Evolutionary conservation across 768 basidiomycete genomes (phyloP), one percentile per base, ranked within the genome.

Genomic region (button mushroom (Agaricus bisporus)): DNA sequence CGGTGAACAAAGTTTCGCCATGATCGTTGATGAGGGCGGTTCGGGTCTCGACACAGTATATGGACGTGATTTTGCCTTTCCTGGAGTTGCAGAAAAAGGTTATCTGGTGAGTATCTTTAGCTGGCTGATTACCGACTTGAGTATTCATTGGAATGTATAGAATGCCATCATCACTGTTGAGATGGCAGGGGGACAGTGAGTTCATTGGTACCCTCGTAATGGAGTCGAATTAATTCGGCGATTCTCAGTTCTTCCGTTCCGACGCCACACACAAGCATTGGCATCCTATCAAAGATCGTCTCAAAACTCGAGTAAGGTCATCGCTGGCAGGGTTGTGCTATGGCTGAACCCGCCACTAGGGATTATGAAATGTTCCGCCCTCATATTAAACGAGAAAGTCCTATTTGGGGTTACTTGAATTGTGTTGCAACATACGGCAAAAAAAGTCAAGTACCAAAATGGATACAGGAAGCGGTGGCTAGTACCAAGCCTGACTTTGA

Each of bases 1-100:
- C 54, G 68, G 68, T 0, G 51, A 63, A 41, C 52, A 66, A 45
- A 64, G 68, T 3, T 66, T 69, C 17, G 62, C 58, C 18, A 65
- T 69, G 66, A 65, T 69, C 29, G 63, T 69, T 1, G 68, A 69
- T 49, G 68, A 69, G 48, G 68, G 68, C 14, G 68, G 66, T 10
- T 64, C 63, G 65, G 64, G 60, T 9, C 41, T 68, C 7, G 63
- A 66, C 20, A 56, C 57, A 9, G 8, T 56, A 0, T 66, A 63
- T 48, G 64, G 63, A 6, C 48, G 45, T 2, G 58, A 63, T 25
- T 64, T 69, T 44, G 66, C 66, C 1, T 57, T 69, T 11, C 68
- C 68, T 17, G 68, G 68, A 2, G 59, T 69, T 11, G 64, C 68
- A 41, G 68, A 69, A 53, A 69, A 69, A 46, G 68, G 68, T 15